Percentiles rank a stretch among this genome's conserved stretches.
These are phyloP conservation scores for Paramyrothecium roridum DNA, from an alignment of 2,329 filamentous ascomycete species.

Conservation along the genomic window DNA sequence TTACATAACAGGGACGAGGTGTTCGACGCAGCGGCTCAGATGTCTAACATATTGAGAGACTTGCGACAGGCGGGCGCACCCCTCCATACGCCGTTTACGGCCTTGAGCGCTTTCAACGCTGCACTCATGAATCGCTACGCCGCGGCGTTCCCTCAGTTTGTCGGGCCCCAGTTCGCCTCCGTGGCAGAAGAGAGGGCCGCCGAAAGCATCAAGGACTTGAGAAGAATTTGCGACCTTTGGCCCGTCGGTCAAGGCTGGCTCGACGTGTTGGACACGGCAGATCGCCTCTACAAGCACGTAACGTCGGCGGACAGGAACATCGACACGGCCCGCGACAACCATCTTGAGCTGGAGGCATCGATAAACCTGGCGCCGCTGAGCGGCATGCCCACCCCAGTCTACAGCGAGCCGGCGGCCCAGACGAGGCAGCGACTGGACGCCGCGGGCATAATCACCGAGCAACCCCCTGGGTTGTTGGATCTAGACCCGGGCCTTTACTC, in stretches of 20 bases:
- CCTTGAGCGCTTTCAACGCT: slow-evolving; percentile 14
- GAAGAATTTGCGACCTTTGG: slow-evolving; percentile 13
- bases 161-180: slow-evolving; percentile 4
- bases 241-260: slow-evolving; percentile 20
- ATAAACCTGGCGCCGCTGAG: slow-evolving; percentile 17
- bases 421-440: neutral
- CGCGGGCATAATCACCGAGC: neutral
- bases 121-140: slow-evolving; percentile 15
- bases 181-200: slow-evolving; percentile 12
- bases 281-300: slow-evolving; percentile 10
- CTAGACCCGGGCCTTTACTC: neutral
- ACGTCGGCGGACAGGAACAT: slow-evolving; percentile 5
- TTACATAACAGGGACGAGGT: slow-evolving; percentile 10
- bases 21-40: slow-evolving; percentile 15
- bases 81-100: slow-evolving; percentile 16
- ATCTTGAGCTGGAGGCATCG: slow-evolving; percentile 17
- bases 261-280: slow-evolving; percentile 15
- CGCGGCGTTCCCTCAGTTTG: slow-evolving; percentile 14
- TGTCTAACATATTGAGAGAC: slow-evolving; percentile 14
- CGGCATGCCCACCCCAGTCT: slow-evolving; percentile 16
- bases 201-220: slow-evolving; percentile 8
- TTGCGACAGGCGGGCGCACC: slow-evolving; percentile 14
- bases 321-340: slow-evolving; percentile 18
- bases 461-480: neutral
- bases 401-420: neutral